Base-by-base conservation (phyloP, 257 asterid species). In the Paulownia fortunei region DNA sequence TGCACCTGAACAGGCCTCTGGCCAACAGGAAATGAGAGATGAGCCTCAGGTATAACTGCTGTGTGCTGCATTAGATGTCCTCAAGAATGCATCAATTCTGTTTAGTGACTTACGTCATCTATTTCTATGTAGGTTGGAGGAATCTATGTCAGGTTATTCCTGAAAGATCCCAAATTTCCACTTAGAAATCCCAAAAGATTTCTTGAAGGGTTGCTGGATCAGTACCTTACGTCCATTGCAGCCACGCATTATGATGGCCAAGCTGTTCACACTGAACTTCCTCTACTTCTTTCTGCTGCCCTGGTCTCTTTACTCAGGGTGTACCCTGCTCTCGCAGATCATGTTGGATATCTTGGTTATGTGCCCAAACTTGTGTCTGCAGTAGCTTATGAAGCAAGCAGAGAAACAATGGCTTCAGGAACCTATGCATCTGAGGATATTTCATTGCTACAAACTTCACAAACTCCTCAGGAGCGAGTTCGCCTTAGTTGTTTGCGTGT, bases 251-350 rank as follows among this genome's bases (percentile, higher is more conserved):
- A 90, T 82, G 96, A 93, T 77, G 92, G 84, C 79, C 92, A 81
- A 82, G 80, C 92, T 84, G 91, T 90, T 78, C 94, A 93, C 59
- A 82, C 97, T n/a, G 99, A 93, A 78, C 99, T 95, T 69, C 98
- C 99, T 80, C 83, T 95, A 76, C 98, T 95, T 74, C 93, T 95
- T 75, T 95, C 99, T 81, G 98, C 98, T 76, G 98, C 99, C 66
- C 81, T 95, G 54, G 99, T 95, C 77, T 93, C 98, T 42, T 86
- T 95, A 83, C 92, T 95, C 72, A 87, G 99, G 80, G 97, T 95
- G 68, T 92, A 95, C 85, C 99, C 99, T 67, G 92, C 97, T 79
- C 99, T 95, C n/a, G 97, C 97, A 44, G 99, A 95, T 86, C 99
- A 95, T 82, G 99, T 95, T 62, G 99, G 99, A 76, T 93, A 88